Percentiles rank a stretch among this genome's conserved stretches.
phyloP scores from a whole-genome alignment of 345 rosid species.

The Crucihimalaya himalaica region DNA sequence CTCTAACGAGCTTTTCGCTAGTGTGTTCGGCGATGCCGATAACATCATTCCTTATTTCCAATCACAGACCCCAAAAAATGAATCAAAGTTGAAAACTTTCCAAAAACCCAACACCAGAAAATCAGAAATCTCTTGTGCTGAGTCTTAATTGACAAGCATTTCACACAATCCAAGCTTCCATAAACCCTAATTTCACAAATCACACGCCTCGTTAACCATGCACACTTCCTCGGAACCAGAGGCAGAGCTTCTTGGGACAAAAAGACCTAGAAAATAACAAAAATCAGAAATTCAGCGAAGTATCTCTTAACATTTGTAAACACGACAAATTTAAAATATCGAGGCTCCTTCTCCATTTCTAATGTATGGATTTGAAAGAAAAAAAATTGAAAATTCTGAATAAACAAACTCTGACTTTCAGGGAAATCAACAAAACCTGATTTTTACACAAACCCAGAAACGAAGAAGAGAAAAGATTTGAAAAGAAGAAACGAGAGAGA shows the following conservation, averaged over 20 bases:
- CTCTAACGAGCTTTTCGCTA: slow-evolving; percentile 88
- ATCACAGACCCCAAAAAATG: slow-evolving; percentile 24
- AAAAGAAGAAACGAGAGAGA: neutral
- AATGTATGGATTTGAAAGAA: neutral
- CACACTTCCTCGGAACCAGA: slow-evolving; percentile 34
- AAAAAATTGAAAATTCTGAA: neutral
- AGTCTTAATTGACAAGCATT: slow-evolving; percentile 26
- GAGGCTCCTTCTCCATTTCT: slow-evolving; percentile 29
- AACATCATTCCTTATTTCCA: slow-evolving; percentile 55
- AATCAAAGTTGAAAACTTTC: neutral
- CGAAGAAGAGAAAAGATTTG: neutral
- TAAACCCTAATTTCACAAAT: slow-evolving; percentile 40
- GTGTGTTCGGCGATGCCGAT: slow-evolving; percentile 66
- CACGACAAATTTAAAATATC: slow-evolving; percentile 23
- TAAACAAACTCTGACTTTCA: slow-evolving; percentile 4
- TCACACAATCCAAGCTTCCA: slow-evolving; percentile 33
- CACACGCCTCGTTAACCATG: slow-evolving; percentile 35
- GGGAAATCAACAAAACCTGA: slow-evolving; percentile 31
- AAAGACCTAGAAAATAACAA: neutral
- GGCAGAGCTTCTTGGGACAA: slow-evolving; percentile 26
- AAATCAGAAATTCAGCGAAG: slow-evolving; percentile 15
- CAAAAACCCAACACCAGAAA: slow-evolving; percentile 25
- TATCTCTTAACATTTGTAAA: slow-evolving; percentile 26
- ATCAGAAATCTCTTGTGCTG: neutral
- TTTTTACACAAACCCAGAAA: slow-evolving; percentile 25